phyloP scores from a whole-genome alignment of 73 alveolate species.

The Urostyla sp. region DNA sequence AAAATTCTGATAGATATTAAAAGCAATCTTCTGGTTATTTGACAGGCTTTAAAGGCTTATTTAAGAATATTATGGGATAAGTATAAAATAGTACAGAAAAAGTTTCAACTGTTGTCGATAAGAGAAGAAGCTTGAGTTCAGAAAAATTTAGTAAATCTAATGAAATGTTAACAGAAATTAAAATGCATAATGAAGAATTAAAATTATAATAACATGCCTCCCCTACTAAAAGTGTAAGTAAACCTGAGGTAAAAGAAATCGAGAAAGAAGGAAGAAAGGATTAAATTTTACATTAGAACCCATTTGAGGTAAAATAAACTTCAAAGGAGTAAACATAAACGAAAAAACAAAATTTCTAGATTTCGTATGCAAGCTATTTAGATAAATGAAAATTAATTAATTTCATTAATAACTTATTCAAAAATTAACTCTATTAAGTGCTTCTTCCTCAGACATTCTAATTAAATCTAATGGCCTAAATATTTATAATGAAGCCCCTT shows the following conservation, averaged over 20 bases:
- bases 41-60: neutral
- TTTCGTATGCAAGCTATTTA: no score
- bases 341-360: no score
- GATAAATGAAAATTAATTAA: neutral
- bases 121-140: neutral
- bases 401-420: neutral
- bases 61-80: neutral
- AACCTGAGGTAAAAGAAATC: neutral
- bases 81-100: no score
- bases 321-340: no score
- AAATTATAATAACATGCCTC: neutral
- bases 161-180: neutral
- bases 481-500: slow-evolving; percentile 49
- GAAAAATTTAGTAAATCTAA: no score
- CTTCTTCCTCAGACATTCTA: slow-evolving; percentile 18
- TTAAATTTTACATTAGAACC: no score
- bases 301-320: no score
- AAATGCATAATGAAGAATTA: neutral
- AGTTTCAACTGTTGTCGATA: neutral
- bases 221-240: neutral
- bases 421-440: slow-evolving; percentile 4
- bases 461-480: slow-evolving; percentile 61
- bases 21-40: neutral
- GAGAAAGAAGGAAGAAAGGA: no score
- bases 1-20: neutral